These are phyloP conservation scores for Aphanomyces astaci DNA, from an alignment of 352 stramenopile species.

Conservation along the genomic window DNA sequence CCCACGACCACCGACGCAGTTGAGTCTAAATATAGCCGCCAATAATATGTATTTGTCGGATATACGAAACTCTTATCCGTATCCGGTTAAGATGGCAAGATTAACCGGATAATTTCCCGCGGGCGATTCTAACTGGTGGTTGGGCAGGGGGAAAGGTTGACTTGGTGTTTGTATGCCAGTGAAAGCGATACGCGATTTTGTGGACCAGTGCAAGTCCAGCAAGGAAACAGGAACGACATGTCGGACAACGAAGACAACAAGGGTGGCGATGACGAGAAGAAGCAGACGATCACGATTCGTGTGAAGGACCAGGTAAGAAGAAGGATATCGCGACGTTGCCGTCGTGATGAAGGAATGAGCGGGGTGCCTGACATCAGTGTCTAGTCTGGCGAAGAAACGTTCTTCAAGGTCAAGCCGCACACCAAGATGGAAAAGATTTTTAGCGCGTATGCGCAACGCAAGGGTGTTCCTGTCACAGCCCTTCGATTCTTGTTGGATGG, in stretches of 20 bases:
- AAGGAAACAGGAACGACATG: constrained; percentile 32
- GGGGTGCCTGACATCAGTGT: background rate
- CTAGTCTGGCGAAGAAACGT: constrained; percentile 92
- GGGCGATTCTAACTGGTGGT: background rate
- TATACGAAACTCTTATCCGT: background rate
- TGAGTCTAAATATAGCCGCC: background rate
- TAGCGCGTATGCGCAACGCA: constrained; percentile 91
- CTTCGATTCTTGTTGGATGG: constrained; percentile 96
- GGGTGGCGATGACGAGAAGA: constrained; percentile 55
- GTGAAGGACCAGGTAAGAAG: constrained; percentile 69
- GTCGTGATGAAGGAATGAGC: background rate
- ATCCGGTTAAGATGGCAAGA: background rate
- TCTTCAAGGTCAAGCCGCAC: constrained; percentile 99
- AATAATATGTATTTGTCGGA: background rate
- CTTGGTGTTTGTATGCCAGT: constrained; percentile 9
- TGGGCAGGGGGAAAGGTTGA: background rate
- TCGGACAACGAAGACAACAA: constrained; percentile 54
- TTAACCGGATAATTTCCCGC: background rate
- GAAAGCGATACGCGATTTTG: background rate
- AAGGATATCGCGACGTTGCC: background rate
- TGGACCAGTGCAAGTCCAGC: constrained; percentile 2
- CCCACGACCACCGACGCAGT: too few species aligned
- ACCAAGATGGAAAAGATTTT: constrained; percentile 99
- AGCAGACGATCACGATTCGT: constrained; percentile 84
- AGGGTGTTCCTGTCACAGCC: constrained; percentile 83